Percentiles rank a stretch among this genome's conserved stretches.
Evolutionary conservation across 2,329 filamentous ascomycete species (phyloP).

Genomic region (Calonectria pseudoreteaudii): DNA sequence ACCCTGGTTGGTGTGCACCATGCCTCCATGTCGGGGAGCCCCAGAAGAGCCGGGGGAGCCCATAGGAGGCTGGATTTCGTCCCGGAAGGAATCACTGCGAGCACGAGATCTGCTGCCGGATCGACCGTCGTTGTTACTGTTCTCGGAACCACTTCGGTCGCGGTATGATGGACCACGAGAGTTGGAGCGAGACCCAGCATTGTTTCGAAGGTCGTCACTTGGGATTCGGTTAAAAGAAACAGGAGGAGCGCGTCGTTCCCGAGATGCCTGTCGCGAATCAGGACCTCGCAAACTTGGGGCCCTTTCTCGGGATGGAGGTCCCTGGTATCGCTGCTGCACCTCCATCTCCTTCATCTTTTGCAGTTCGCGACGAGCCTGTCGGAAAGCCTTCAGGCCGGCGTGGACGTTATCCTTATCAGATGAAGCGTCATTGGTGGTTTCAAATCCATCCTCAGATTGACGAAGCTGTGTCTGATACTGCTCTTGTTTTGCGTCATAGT

Average conservation of each 20-base stretch:
- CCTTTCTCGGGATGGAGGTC: constrained; percentile 35
- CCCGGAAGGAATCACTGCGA: constrained; percentile 53
- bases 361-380: constrained; percentile 68
- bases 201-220: constrained; percentile 55
- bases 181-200: constrained; percentile 41
- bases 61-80: constrained; percentile 48
- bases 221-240: constrained; percentile 58
- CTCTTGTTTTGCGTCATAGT: constrained; percentile 21
- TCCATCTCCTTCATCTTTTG: constrained; percentile 68
- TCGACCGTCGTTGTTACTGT: constrained; percentile 57
- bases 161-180: constrained; percentile 56
- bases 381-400: constrained; percentile 67
- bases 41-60: constrained; percentile 39
- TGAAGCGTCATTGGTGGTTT: constrained; percentile 38
- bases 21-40: constrained; percentile 44
- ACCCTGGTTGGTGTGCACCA: constrained; percentile 50
- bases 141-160: constrained; percentile 67
- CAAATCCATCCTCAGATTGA: constrained; percentile 31
- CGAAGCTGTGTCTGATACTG: neutral
- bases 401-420: constrained; percentile 55
- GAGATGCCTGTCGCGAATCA: constrained; percentile 53
- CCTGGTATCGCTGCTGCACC: constrained; percentile 55
- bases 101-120: constrained; percentile 55
- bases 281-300: constrained; percentile 40
- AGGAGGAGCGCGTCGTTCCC: constrained; percentile 59